These are phyloP conservation scores for Solanum pinnatisectum DNA, from an alignment of 257 asterid species.

Conservation along the genomic window DNA sequence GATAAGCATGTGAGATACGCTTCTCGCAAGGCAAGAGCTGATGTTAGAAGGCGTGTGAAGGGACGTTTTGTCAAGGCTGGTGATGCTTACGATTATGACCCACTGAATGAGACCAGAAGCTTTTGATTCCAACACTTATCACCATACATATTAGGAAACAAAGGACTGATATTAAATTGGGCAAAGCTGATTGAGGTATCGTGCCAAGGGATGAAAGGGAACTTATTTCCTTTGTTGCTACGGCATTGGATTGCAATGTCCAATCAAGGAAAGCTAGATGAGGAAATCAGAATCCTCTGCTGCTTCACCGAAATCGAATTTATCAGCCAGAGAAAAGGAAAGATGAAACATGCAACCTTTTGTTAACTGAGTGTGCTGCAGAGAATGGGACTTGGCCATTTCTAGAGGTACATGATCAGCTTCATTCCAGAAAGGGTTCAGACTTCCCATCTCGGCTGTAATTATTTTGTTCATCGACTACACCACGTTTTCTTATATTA, in stretches of 20 bases:
- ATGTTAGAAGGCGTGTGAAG: constrained; percentile 68
- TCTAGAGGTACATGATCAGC: neutral
- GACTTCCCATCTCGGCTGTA: neutral
- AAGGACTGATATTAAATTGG: neutral
- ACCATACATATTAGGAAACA: neutral
- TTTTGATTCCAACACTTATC: constrained; percentile 8
- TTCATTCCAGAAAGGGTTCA: neutral
- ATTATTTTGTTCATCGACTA: neutral
- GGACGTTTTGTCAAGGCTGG: constrained; percentile 71
- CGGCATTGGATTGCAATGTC: neutral
- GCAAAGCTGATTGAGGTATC: neutral
- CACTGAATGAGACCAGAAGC: constrained; percentile 20
- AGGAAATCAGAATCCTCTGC: neutral
- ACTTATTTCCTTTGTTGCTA: neutral
- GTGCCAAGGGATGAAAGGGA: neutral
- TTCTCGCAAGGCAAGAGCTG: constrained; percentile 62
- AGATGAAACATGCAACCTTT: neutral
- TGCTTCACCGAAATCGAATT: neutral
- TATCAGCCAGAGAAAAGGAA: neutral
- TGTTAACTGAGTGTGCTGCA: neutral
- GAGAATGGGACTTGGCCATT: neutral
- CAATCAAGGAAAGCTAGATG: neutral
- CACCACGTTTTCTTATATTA: neutral
- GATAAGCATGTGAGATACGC: constrained; percentile 51
- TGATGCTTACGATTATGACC: constrained; percentile 61